phyloP scores from a whole-genome alignment of 108 stramenopile species.

The Discostella stelligeroides region DNA sequence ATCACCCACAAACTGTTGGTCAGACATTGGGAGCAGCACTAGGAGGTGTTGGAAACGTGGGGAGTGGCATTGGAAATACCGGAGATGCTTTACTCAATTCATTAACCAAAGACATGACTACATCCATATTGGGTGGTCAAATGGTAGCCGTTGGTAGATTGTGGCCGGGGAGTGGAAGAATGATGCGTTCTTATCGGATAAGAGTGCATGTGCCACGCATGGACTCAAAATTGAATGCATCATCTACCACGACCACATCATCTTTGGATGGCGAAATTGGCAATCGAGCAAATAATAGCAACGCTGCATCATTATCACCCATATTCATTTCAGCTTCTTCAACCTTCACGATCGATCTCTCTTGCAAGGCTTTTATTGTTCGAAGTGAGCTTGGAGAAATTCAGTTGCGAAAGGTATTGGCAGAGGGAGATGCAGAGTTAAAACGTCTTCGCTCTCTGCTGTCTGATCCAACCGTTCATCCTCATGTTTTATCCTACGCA shows the following conservation, averaged over 20 bases:
- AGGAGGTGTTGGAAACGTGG: slow-evolving; percentile 11
- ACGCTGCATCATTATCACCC: background rate
- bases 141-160: slow-evolving; percentile 25
- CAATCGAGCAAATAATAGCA: background rate
- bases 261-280: background rate
- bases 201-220: slow-evolving; percentile 52
- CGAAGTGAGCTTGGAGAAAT: slow-evolving; percentile 31
- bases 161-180: slow-evolving; percentile 75
- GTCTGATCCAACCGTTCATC: slow-evolving; percentile 37
- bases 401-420: slow-evolving; percentile 16
- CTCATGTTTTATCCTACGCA: slow-evolving; percentile 42
- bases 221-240: slow-evolving; percentile 18
- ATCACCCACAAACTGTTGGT: slow-evolving; percentile 18
- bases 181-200: slow-evolving; percentile 80
- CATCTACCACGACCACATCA: slow-evolving; percentile 35
- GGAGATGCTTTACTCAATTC: slow-evolving; percentile 34
- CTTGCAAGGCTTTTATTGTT: slow-evolving; percentile 48
- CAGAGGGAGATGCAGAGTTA: slow-evolving; percentile 51
- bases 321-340: too few relatives aligned
- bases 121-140: slow-evolving; percentile 33
- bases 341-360: slow-evolving; percentile 35
- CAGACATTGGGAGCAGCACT: slow-evolving; percentile 12
- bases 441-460: slow-evolving; percentile 42
- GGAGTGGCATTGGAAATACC: background rate
- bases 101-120: slow-evolving; percentile 35